These are phyloP conservation scores for Plasmopara viticola DNA, from an alignment of 352 stramenopile genomes.

Conservation along the genomic window DNA sequence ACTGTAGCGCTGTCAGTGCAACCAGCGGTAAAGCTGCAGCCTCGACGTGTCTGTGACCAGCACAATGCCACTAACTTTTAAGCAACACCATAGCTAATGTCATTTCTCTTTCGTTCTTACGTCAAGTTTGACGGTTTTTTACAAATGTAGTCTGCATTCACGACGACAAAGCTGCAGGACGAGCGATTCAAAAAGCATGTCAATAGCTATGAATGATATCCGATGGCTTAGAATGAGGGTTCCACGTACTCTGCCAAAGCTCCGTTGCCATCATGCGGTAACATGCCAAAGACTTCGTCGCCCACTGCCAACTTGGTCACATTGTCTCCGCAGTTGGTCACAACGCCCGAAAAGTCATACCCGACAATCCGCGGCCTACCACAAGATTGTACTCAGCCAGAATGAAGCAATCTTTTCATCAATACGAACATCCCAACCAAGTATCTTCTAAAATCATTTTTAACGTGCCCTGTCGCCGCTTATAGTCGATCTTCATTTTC, in stretches of 20 bases:
- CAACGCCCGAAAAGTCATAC: too few relatives aligned
- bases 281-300: constrained; percentile 69
- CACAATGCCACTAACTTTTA: background rate
- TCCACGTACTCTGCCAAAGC: constrained; percentile 55
- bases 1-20: constrained; percentile 41
- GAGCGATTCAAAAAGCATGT: too few relatives aligned
- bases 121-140: constrained; percentile 65
- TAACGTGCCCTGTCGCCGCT: too few relatives aligned
- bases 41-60: constrained; percentile 42
- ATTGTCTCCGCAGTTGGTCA: too few relatives aligned
- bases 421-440: too few relatives aligned
- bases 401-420: too few relatives aligned
- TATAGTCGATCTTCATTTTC: too few relatives aligned
- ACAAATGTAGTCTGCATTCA: constrained; percentile 50
- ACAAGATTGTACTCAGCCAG: too few relatives aligned
- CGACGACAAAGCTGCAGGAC: constrained; percentile 35
- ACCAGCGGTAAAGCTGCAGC: constrained; percentile 60
- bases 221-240: background rate
- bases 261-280: constrained; percentile 57
- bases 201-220: too few relatives aligned
- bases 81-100: background rate
- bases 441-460: too few relatives aligned
- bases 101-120: constrained; percentile 13
- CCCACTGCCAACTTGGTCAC: constrained; percentile 16
- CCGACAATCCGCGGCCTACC: too few relatives aligned